These are phyloP conservation scores for Lasiodiplodia gonubiensis DNA, from an alignment of 2,329 filamentous ascomycete species.

Conservation along the genomic window DNA sequence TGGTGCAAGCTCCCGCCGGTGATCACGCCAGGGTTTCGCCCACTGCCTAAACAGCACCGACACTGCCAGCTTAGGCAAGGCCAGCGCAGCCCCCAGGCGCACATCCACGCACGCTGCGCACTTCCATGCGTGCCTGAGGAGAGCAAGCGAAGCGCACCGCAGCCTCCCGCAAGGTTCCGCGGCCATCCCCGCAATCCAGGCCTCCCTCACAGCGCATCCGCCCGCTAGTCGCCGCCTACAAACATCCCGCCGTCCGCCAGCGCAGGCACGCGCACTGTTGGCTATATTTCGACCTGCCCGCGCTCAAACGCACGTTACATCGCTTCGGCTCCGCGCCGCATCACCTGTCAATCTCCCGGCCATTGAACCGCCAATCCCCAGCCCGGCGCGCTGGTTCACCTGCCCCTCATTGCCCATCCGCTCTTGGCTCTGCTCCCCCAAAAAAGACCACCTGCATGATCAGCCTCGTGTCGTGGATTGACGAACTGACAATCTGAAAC, in stretches of 20 bases:
- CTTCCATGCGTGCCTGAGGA: not conserved
- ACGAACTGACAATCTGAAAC: not conserved
- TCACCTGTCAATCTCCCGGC: slow-evolving; percentile 1
- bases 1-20: slow-evolving; percentile 7
- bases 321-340: slow-evolving; percentile 1
- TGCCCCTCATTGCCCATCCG: not conserved
- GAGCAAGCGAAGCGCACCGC: no score
- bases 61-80: not conserved
- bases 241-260: not conserved
- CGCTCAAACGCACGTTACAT: not conserved
- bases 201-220: not conserved
- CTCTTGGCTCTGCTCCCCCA: not conserved
- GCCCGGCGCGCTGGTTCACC: not conserved
- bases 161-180: slow-evolving; percentile 4
- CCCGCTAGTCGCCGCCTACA: not conserved
- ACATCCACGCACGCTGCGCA: not conserved
- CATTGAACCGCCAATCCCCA: not conserved
- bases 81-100: not conserved
- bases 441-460: not conserved
- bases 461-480: not conserved
- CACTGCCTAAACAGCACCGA: not conserved
- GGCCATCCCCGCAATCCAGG: not conserved
- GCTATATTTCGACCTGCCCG: not conserved
- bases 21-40: slow-evolving; percentile 18
- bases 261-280: not conserved